These are phyloP conservation scores for Mortierella hygrophila DNA, from an alignment of 192 early-diverging fungal species.

Conservation along the genomic window DNA sequence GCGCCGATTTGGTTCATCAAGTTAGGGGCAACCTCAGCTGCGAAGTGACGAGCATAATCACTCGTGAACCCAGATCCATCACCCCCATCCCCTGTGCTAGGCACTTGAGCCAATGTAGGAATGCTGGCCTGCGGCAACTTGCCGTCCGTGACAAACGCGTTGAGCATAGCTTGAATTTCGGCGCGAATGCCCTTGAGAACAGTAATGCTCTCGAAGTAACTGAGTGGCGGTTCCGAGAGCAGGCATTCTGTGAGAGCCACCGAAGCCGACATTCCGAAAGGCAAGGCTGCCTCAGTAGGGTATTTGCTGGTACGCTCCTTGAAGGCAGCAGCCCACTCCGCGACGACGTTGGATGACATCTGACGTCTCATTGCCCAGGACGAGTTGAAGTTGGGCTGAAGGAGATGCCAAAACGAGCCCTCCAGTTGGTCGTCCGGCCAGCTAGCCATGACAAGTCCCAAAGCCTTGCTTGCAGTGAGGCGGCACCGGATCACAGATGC, in stretches of 20 bases:
- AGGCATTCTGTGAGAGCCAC: constrained; percentile 64
- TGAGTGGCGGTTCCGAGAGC: constrained; percentile 66
- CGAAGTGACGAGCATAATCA: constrained; percentile 66
- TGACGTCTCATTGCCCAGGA: constrained; percentile 84
- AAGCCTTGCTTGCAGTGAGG: constrained; percentile 77
- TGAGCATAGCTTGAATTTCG: constrained; percentile 76
- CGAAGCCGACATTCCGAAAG: constrained; percentile 71
- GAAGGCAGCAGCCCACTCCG: constrained; percentile 82
- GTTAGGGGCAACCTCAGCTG: constrained; percentile 57
- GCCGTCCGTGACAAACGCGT: constrained; percentile 66
- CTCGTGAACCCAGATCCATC: constrained; percentile 64
- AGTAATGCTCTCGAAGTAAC: constrained; percentile 74
- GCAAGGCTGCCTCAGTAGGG: constrained; percentile 44
- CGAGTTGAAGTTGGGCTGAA: constrained; percentile 75
- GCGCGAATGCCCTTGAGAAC: constrained; percentile 73
- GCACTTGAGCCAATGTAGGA: constrained; percentile 68
- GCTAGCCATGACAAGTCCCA: constrained; percentile 79
- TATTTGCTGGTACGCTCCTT: constrained; percentile 44
- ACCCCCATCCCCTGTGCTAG: constrained; percentile 40
- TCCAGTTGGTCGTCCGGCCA: constrained; percentile 69
- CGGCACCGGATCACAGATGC: constrained; percentile 88
- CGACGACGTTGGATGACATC: constrained; percentile 79
- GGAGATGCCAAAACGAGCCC: constrained; percentile 61
- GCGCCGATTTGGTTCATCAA: constrained; percentile 58
- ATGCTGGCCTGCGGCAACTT: constrained; percentile 55